These are phyloP conservation scores for Trichoderma sp. DNA, from an alignment of 2,329 filamentous ascomycete genomes.

Conservation along the genomic window DNA sequence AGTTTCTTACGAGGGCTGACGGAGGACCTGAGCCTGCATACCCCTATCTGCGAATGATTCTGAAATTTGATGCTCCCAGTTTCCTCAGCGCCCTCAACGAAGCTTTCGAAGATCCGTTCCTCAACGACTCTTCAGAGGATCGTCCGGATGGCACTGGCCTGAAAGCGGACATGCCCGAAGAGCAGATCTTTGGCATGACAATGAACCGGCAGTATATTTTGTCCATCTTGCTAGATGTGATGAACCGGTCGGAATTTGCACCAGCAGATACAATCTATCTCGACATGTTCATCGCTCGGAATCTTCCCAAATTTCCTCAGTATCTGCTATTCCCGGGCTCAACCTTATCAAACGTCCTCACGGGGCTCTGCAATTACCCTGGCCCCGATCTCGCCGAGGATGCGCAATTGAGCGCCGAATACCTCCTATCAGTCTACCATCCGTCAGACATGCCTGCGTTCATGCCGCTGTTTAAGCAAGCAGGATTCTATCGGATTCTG, in stretches of 20 bases:
- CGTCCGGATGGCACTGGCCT: conserved; percentile 54
- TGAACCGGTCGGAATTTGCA: conserved; percentile 76
- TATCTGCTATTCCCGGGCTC: conserved; percentile 90
- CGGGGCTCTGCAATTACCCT: conserved; percentile 82
- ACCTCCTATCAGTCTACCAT: conserved; percentile 89
- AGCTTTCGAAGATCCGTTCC: conserved; percentile 90
- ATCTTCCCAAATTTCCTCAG: conserved; percentile 93
- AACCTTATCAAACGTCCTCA: conserved; percentile 76
- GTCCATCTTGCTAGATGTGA: conserved; percentile 86
- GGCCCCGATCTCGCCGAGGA: conserved; percentile 82
- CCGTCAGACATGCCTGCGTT: conserved; percentile 77
- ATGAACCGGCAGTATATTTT: conserved; percentile 92
- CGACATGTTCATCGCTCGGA: conserved; percentile 97
- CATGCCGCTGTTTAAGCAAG: conserved; percentile 75
- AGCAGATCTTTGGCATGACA: conserved; percentile 67
- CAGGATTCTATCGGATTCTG: conserved; percentile 85
- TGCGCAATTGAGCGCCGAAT: conserved; percentile 95
- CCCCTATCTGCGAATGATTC: conserved; percentile 78
- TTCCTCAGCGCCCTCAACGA: conserved; percentile 96
- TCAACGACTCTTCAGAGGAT: conserved; percentile 77
- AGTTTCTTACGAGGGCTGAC: conserved; percentile 62
- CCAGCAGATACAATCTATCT: conserved; percentile 87
- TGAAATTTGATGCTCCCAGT: conserved; percentile 86
- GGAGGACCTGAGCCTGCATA: conserved; percentile 71
- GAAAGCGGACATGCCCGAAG: conserved; percentile 59